Evolutionary conservation across 179 eudicot species (phyloP), one percentile per base, ranked within the genome.

Genomic region (Amaranthus tricolor): DNA sequence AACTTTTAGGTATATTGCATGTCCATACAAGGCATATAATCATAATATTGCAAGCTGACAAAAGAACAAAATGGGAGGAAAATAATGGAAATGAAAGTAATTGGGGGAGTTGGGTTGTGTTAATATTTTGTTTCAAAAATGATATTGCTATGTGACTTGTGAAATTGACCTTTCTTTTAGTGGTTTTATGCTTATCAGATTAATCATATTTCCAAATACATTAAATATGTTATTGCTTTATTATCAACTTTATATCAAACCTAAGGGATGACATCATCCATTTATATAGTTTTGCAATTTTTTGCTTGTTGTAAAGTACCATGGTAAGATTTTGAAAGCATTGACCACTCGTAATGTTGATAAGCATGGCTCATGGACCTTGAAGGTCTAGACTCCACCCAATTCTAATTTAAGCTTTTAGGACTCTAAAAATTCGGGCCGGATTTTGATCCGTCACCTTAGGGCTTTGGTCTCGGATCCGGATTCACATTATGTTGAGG

Each of bases 141-240:
- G 76, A 44, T 64, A 56, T 21, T 66, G 76, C 52, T 64, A 56
- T 21, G 31, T 54, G 56, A 21, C 62, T 24, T 71, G 50, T 47
- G 50, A 70, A 14, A 65, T 9, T 70, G 49, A 43, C 62, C 76
- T 49, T 31, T 56, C 52, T 16, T 66, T 66, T 67, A 71, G 80
- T 72, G 80, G 76, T 66, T 57, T 67, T 48, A 67, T 72, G 62
- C 70, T 78, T 72, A 78, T 77, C 72, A 20, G 15, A 77, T 70
- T 24, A 62, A 77, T 71, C 62, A 60, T 59, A 13, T 43, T 68
- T 45, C 68, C 16, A 45, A 44, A 50, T 6, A 65, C 13, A n/a
- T 40, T 48, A 8, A 62, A 5, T 10, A 31, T 12, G 48, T 13
- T 62, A 62, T 31, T 62, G 66, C 66, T 40, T 1, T 40, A 13